These are phyloP conservation scores for Brassica nigra DNA, from an alignment of 345 rosid genomes.

Conservation along the genomic window DNA sequence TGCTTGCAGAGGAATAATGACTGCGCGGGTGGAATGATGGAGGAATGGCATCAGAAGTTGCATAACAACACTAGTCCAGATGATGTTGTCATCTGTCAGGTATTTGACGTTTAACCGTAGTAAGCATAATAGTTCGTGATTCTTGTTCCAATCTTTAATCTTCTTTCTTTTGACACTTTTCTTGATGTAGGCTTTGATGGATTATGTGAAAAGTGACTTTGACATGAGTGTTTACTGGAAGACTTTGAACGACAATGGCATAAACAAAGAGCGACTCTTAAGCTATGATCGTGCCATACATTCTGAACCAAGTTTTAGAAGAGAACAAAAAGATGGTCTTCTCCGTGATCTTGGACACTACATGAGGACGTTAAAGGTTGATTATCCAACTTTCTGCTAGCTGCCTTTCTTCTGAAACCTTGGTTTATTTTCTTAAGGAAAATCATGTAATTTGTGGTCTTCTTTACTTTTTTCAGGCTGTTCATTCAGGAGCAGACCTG, in stretches of 20 bases:
- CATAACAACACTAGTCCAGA: constrained; percentile 99
- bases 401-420: constrained; percentile 19
- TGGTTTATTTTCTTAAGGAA: too few species aligned
- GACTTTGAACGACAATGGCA: constrained; percentile 92
- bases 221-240: constrained; percentile 92
- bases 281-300: constrained; percentile 97
- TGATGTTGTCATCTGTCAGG: constrained; percentile 98
- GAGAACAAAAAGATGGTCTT: constrained; percentile 84
- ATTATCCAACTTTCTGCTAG: constrained; percentile 33
- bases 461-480: constrained; percentile 63
- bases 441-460: not conserved
- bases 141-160: not conserved
- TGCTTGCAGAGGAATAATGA: constrained; percentile 75
- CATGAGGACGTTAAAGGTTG: constrained; percentile 95
- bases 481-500: constrained; percentile 99
- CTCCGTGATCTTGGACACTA: constrained; percentile 90
- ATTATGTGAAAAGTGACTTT: constrained; percentile 69
- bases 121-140: not conserved
- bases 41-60: constrained; percentile 99
- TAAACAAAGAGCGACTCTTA: constrained; percentile 85
- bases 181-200: constrained; percentile 80
- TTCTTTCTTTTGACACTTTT: constrained; percentile 6
- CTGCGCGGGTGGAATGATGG: constrained; percentile 99
- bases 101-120: constrained; percentile 32
- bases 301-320: constrained; percentile 79